Evolutionary conservation across 2,329 filamentous ascomycete genomes (phyloP).

Genomic region (Karstenula rhodostoma): DNA sequence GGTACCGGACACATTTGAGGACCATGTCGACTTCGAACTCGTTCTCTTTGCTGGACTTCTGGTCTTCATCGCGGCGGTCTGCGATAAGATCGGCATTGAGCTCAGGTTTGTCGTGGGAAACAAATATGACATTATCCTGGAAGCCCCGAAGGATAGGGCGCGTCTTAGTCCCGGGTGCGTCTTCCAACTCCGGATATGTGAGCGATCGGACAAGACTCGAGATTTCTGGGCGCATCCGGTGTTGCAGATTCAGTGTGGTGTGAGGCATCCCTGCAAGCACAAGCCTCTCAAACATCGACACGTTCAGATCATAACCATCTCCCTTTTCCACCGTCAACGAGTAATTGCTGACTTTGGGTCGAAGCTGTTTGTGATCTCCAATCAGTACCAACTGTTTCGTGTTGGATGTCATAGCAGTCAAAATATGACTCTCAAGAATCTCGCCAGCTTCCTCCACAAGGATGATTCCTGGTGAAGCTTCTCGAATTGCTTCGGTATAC

Average conservation of each 20-base stretch:
- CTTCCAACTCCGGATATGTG: constrained; percentile 69
- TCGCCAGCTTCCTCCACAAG: constrained; percentile 78
- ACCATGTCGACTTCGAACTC: constrained; percentile 72
- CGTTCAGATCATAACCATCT: constrained; percentile 71
- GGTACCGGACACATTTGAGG: constrained; percentile 69
- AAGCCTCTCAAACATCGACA: constrained; percentile 74
- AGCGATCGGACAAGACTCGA: constrained; percentile 65
- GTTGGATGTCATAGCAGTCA: constrained; percentile 64
- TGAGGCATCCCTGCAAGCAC: constrained; percentile 64
- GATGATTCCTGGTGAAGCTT: constrained; percentile 65
- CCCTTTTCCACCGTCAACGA: constrained; percentile 69
- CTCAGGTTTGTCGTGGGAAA: constrained; percentile 70
- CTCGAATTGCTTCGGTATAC: constrained; percentile 63
- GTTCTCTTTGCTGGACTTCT: constrained; percentile 68
- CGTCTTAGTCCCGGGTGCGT: constrained; percentile 60
- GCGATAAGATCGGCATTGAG: constrained; percentile 50
- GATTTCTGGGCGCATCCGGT: constrained; percentile 74
- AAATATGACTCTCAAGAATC: constrained; percentile 72
- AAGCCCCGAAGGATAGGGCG: constrained; percentile 65
- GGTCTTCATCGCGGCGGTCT: constrained; percentile 61
- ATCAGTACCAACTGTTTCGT: constrained; percentile 73
- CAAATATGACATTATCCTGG: constrained; percentile 67
- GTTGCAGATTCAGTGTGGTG: constrained; percentile 66
- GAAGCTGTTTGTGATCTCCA: constrained; percentile 76
- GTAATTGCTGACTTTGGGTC: constrained; percentile 72